phyloP scores from a whole-genome alignment of 2,329 filamentous ascomycete genomes.

The Leptosphaerulina australis region DNA sequence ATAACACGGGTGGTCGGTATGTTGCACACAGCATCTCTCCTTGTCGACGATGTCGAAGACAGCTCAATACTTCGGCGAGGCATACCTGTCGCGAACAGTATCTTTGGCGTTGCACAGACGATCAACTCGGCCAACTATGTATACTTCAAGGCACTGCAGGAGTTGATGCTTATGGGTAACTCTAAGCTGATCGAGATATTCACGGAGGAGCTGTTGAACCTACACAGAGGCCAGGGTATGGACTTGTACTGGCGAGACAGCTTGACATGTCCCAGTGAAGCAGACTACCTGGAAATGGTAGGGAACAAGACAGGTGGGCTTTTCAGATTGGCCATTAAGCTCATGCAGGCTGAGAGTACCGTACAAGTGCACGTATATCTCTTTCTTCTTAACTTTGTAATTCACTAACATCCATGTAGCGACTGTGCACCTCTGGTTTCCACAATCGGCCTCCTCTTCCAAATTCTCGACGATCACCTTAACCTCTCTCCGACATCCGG shows the following conservation, averaged over 20 bases:
- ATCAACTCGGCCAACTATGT: slow-evolving; percentile 92
- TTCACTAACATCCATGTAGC: slow-evolving; percentile 33
- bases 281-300: slow-evolving; percentile 94
- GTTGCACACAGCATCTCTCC: slow-evolving; percentile 82
- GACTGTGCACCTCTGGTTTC: slow-evolving; percentile 87
- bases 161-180: slow-evolving; percentile 73
- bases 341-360: slow-evolving; percentile 79
- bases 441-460: slow-evolving; percentile 82
- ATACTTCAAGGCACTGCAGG: slow-evolving; percentile 79
- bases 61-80: slow-evolving; percentile 76
- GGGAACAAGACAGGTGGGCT: slow-evolving; percentile 88
- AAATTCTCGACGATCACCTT: slow-evolving; percentile 92
- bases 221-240: slow-evolving; percentile 88
- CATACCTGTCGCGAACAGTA: slow-evolving; percentile 79
- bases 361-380: slow-evolving; percentile 49
- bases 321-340: slow-evolving; percentile 81
- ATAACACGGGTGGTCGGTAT: slow-evolving; percentile 83
- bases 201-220: slow-evolving; percentile 80
- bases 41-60: slow-evolving; percentile 90
- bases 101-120: slow-evolving; percentile 85
- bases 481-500: slow-evolving; percentile 66
- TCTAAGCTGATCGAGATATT: slow-evolving; percentile 72
- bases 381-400: no score
- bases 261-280: slow-evolving; percentile 80
- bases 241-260: slow-evolving; percentile 90